Conservation (phyloP, 1,139 yeast genomes). For the Yamadazyma blattariae region DNA sequence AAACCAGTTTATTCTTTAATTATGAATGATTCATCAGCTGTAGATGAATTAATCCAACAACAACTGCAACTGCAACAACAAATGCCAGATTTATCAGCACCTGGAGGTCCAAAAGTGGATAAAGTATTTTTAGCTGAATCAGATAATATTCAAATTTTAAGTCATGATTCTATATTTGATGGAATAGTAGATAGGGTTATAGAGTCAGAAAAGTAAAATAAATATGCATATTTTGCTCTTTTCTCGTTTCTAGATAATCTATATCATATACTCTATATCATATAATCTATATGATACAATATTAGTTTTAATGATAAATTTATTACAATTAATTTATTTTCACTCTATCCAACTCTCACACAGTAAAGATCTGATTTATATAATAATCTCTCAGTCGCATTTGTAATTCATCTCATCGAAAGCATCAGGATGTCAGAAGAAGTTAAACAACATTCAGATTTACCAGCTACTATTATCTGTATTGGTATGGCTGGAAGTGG, state of each 20-base stretch:
- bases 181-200: constrained; percentile 67
- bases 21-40: constrained; percentile 52
- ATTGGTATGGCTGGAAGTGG: constrained; percentile 99
- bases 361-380: too few relatives aligned
- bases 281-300: too few relatives aligned
- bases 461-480: constrained; percentile 68
- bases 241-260: too few relatives aligned
- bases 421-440: constrained; percentile 26
- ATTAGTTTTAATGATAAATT: too few relatives aligned
- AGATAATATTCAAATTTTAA: constrained; percentile 68
- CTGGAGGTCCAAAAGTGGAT: constrained; percentile 59
- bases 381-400: not conserved
- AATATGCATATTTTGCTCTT: too few relatives aligned
- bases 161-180: constrained; percentile 52
- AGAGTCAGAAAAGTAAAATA: constrained; percentile 13
- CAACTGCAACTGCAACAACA: constrained; percentile 48
- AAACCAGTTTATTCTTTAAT: constrained; percentile 75
- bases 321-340: too few relatives aligned
- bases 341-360: too few relatives aligned
- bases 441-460: not conserved
- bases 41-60: constrained; percentile 49
- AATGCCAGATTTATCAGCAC: constrained; percentile 44
- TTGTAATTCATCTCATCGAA: constrained; percentile 3
- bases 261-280: too few relatives aligned
- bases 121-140: constrained; percentile 69